These are phyloP conservation scores for Canariomyces notabilis DNA, from an alignment of 2,329 filamentous ascomycete genomes.

Conservation along the genomic window DNA sequence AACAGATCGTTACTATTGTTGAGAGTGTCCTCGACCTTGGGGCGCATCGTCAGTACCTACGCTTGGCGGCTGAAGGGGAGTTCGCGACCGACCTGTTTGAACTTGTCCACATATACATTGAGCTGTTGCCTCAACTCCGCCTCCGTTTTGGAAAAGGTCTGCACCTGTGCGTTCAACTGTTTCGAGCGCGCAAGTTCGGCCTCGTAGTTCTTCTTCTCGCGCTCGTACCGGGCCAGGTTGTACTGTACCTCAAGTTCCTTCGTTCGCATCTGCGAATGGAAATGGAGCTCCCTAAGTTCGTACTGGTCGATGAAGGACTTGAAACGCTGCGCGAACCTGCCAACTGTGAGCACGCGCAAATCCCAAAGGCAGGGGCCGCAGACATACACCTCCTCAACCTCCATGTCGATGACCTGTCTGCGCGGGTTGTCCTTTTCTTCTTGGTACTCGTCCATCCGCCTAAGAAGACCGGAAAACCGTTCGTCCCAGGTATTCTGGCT, in stretches of 20 bases:
- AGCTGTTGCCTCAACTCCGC: slow-evolving; percentile 89
- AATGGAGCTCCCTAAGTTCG: slow-evolving; percentile 90
- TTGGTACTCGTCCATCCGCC: slow-evolving; percentile 83
- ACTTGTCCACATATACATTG: slow-evolving; percentile 98
- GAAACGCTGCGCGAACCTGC: slow-evolving; percentile 76
- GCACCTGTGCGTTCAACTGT: slow-evolving; percentile 84
- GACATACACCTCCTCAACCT: slow-evolving; percentile 80
- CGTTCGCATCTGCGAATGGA: slow-evolving; percentile 83
- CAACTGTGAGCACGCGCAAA: slow-evolving; percentile 36
- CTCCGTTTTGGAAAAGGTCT: slow-evolving; percentile 94
- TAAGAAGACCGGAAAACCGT: slow-evolving; percentile 72
- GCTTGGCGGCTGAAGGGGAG: slow-evolving; percentile 25
- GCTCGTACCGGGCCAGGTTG: slow-evolving; percentile 81
- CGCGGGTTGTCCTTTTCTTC: slow-evolving; percentile 79
- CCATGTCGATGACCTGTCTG: slow-evolving; percentile 75
- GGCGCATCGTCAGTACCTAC: slow-evolving; percentile 16
- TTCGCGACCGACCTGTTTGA: slow-evolving; percentile 83
- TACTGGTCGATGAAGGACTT: slow-evolving; percentile 97
- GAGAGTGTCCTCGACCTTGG: slow-evolving; percentile 91
- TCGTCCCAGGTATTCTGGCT: slow-evolving; percentile 80
- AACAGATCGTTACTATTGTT: slow-evolving; percentile 99
- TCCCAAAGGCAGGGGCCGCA: slow-evolving; percentile 4
- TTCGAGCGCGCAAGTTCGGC: slow-evolving; percentile 73
- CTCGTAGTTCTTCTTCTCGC: slow-evolving; percentile 84
- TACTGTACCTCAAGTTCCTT: slow-evolving; percentile 96